phyloP scores from a whole-genome alignment of 2,329 filamentous ascomycete genomes.

The Aureobasidium melanogenum region DNA sequence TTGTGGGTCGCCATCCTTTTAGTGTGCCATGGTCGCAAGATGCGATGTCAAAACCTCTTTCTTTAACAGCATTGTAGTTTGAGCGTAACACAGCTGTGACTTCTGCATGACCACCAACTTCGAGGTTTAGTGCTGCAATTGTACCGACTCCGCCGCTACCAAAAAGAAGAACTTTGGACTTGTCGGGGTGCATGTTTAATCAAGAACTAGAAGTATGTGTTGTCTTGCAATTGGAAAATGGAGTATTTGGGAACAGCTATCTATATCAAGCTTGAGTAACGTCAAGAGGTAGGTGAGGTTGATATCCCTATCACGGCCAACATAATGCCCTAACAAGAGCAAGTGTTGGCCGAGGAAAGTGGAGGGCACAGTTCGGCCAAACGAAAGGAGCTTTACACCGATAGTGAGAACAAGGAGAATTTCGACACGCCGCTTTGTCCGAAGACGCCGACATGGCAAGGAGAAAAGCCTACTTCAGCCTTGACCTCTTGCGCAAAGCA shows the following conservation, averaged over 20 bases:
- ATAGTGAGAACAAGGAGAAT: not conserved
- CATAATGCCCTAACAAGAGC: not conserved
- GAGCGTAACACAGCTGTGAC: conserved; percentile 50
- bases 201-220: not conserved
- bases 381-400: not conserved
- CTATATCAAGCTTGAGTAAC: conserved; percentile 6
- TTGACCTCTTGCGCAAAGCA: not conserved
- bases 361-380: not conserved
- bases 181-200: conserved; percentile 5
- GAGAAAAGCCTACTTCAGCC: conserved; percentile 1
- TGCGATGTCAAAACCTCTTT: conserved; percentile 45
- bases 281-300: not conserved
- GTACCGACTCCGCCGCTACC: conserved; percentile 50
- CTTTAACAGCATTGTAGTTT: conserved; percentile 42
- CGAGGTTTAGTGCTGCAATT: conserved; percentile 47
- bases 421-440: not conserved
- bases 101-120: conserved; percentile 40
- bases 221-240: not conserved
- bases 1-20: conserved; percentile 38
- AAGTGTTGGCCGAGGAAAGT: conserved; percentile 6
- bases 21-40: conserved; percentile 48
- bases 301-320: conserved; percentile 5
- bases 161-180: conserved; percentile 39
- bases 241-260: not conserved
- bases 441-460: not conserved